Evolutionary conservation across 495 filamentous ascomycete genomes (phyloP).

Genomic region (Aspergillus hancockii): DNA sequence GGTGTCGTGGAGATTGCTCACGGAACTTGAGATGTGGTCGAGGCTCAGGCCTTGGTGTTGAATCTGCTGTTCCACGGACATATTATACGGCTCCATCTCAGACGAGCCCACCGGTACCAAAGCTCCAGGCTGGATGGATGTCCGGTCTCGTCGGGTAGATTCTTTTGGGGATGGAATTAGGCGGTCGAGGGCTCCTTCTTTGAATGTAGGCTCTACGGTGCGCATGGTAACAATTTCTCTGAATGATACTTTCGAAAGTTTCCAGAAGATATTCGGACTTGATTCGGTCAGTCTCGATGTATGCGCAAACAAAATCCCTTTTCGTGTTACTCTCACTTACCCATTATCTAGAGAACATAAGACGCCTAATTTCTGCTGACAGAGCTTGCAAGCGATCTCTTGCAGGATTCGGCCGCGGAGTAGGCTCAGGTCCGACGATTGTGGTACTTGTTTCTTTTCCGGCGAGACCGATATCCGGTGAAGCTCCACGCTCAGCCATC

Average conservation of each 20-base stretch:
- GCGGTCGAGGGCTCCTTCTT: conserved; percentile 37
- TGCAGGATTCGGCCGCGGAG: conserved; percentile 45
- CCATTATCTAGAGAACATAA: conserved; percentile 42
- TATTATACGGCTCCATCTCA: conserved; percentile 21
- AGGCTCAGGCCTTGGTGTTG: conserved; percentile 45
- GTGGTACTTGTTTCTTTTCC: conserved; percentile 44
- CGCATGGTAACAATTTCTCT: conserved; percentile 50
- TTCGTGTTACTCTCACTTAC: conserved; percentile 28
- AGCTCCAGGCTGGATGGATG: conserved; percentile 25
- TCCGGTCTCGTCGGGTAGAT: conserved; percentile 21
- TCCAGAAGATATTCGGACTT: conserved; percentile 48
- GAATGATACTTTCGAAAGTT: conserved; percentile 46
- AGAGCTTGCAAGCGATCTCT: conserved; percentile 46
- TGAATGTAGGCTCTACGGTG: conserved; percentile 42
- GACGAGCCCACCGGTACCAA: conserved; percentile 30
- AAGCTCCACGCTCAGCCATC: conserved; percentile 48
- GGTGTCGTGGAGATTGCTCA: conserved; percentile 46
- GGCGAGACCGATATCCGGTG: conserved; percentile 44
- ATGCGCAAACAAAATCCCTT: background rate
- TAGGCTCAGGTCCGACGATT: conserved; percentile 41
- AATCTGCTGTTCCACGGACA: conserved; percentile 40
- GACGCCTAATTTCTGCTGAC: conserved; percentile 45
- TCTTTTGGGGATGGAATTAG: conserved; percentile 31
- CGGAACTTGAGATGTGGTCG: conserved; percentile 46
- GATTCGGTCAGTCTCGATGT: conserved; percentile 16